A percentile compares a stretch with the other conserved stretches of the same genome.
Evolutionary conservation across 2,329 filamentous ascomycete species (phyloP).

Genomic region (Fusarium devonianum): DNA sequence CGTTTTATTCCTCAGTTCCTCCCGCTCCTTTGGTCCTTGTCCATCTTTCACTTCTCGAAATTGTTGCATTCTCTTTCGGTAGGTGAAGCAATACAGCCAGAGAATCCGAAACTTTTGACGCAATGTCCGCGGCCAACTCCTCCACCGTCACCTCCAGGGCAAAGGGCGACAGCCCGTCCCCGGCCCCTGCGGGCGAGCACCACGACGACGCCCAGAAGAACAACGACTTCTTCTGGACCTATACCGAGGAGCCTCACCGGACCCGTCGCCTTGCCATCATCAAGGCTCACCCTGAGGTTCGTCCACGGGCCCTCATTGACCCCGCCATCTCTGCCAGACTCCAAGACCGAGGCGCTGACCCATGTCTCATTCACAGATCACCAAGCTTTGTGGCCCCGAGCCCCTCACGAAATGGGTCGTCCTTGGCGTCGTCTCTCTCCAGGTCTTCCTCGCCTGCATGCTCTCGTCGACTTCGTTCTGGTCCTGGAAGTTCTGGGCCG

Average conservation of each 20-base stretch:
- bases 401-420: constrained; percentile 96
- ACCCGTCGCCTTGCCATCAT: constrained; percentile 93
- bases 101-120: constrained; percentile 10
- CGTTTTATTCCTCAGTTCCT: constrained; percentile 14
- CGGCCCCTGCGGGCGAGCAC: constrained; percentile 20
- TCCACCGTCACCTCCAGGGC: constrained; percentile 47
- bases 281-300: constrained; percentile 94
- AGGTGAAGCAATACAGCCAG: background rate
- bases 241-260: constrained; percentile 96
- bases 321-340: too few relatives aligned
- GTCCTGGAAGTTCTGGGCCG: constrained; percentile 83
- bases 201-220: constrained; percentile 40
- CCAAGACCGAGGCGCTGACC: constrained; percentile 13
- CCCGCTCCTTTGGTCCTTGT: constrained; percentile 1
- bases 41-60: constrained; percentile 1
- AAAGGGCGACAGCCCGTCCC: constrained; percentile 34
- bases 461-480: constrained; percentile 81
- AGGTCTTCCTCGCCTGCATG: constrained; percentile 78
- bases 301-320: constrained; percentile 23
- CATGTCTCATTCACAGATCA: constrained; percentile 66
- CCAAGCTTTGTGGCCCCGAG: constrained; percentile 95
- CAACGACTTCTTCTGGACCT: constrained; percentile 91
- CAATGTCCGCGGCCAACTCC: constrained; percentile 42
- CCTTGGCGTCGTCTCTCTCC: constrained; percentile 79
- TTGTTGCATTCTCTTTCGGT: background rate